These are phyloP conservation scores for Tetragonia tetragonoides DNA, from an alignment of 148 eudicot genomes.

Conservation along the genomic window DNA sequence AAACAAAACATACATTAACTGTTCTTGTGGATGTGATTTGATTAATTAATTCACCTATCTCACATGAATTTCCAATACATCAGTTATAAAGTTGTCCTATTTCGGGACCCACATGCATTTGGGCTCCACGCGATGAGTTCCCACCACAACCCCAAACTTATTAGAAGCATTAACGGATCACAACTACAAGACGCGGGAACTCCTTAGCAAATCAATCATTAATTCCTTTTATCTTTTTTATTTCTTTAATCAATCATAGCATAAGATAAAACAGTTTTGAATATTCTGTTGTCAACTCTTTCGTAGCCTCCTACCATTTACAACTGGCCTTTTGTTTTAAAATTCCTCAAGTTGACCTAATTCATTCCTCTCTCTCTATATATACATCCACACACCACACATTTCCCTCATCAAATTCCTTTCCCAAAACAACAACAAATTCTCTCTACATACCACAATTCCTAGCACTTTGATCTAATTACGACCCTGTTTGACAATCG, in stretches of 20 bases:
- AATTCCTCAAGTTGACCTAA: constrained; percentile 17
- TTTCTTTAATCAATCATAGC: neutral
- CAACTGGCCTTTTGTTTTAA: constrained; percentile 14
- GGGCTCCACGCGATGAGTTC: neutral
- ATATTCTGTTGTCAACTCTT: constrained; percentile 15
- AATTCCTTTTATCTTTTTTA: neutral
- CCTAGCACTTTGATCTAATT: too few species aligned
- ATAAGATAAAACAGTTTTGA: neutral
- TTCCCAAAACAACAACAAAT: too few species aligned
- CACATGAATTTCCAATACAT: too few species aligned
- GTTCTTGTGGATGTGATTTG: too few species aligned
- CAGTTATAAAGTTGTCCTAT: too few species aligned
- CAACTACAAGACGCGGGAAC: constrained; percentile 35
- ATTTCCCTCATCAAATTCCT: constrained; percentile 1
- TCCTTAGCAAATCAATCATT: neutral
- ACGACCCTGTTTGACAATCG: too few species aligned
- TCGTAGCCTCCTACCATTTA: neutral
- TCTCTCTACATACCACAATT: too few species aligned
- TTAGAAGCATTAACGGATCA: constrained; percentile 19
- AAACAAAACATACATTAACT: too few species aligned
- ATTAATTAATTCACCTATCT: too few species aligned
- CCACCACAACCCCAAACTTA: neutral
- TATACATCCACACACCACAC: constrained; percentile 4
- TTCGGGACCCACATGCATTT: constrained; percentile 1
- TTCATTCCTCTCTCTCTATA: constrained; percentile 9